These are phyloP conservation scores for Larix kaempferi DNA, from an alignment of 75 land plant species.

Conservation along the genomic window DNA sequence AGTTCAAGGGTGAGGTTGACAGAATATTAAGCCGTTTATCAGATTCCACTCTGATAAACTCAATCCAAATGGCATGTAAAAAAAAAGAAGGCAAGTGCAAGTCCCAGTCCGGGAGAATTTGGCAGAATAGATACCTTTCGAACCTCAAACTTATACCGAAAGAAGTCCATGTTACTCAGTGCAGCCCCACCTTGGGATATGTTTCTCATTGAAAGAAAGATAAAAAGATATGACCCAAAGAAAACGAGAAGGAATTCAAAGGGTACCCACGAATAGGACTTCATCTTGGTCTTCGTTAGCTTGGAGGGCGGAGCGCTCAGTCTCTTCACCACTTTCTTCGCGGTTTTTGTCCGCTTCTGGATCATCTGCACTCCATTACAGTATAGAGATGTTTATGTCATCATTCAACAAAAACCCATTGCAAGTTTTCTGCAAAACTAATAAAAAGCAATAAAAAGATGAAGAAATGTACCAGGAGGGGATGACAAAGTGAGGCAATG, in stretches of 20 bases:
- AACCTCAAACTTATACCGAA: not conserved
- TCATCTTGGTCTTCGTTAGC: slow-evolving; percentile 83
- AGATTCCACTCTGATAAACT: no score
- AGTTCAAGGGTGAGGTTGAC: no score
- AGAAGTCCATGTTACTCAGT: not conserved
- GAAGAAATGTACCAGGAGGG: no score
- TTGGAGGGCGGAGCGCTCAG: slow-evolving; percentile 55
- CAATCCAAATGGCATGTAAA: no score
- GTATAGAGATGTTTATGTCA: no score
- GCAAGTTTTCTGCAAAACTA: no score
- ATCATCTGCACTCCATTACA: slow-evolving; percentile 13
- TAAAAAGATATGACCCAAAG: not conserved
- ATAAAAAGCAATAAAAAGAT: no score
- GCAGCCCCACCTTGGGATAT: not conserved
- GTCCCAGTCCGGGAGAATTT: no score
- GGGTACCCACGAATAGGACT: slow-evolving; percentile 76
- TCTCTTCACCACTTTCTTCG: slow-evolving; percentile 28
- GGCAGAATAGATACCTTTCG: not conserved
- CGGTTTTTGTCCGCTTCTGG: slow-evolving; percentile 21
- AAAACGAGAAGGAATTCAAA: slow-evolving; percentile 6
- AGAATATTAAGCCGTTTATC: no score
- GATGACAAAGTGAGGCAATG: no score
- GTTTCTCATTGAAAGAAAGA: not conserved
- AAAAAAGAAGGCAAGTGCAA: no score
- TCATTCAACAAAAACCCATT: no score